Evolutionary conservation across 768 basidiomycete species (phyloP).

Genomic region (Leccinum obscurum): DNA sequence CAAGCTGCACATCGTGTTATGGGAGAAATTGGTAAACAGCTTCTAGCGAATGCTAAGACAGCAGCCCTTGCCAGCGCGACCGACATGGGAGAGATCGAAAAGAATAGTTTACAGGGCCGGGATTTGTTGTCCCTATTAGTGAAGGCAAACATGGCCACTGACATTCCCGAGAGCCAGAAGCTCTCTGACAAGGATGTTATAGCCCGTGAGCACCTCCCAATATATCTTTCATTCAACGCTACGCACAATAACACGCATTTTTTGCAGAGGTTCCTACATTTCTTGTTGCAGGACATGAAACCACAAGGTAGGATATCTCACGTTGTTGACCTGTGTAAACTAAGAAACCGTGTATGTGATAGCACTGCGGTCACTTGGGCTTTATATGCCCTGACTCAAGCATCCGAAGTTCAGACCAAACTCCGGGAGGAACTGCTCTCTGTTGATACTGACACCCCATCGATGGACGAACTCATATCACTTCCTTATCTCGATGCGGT

Average conservation of each 20-base stretch:
- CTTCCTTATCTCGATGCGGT: constrained; percentile 70
- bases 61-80: constrained; percentile 26
- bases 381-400: constrained; percentile 51
- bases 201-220: constrained; percentile 40
- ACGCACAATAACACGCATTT: background rate
- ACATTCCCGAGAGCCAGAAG: constrained; percentile 52
- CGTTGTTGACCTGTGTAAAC: background rate
- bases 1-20: constrained; percentile 35
- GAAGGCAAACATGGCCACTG: constrained; percentile 60
- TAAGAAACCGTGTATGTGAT: background rate
- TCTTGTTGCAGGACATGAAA: constrained; percentile 60
- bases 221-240: background rate
- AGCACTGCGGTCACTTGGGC: constrained; percentile 55
- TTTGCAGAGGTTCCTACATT: constrained; percentile 59
- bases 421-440: constrained; percentile 58
- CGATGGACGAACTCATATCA: constrained; percentile 67
- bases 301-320: constrained; percentile 42
- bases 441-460: constrained; percentile 54
- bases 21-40: constrained; percentile 25
- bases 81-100: constrained; percentile 33
- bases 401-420: constrained; percentile 50
- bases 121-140: constrained; percentile 46
- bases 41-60: constrained; percentile 52
- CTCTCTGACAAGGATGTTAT: constrained; percentile 66
- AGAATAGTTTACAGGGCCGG: constrained; percentile 36